Base-by-base conservation (phyloP, 139 green algal species). In the Chlorokybus atmophyticus region DNA sequence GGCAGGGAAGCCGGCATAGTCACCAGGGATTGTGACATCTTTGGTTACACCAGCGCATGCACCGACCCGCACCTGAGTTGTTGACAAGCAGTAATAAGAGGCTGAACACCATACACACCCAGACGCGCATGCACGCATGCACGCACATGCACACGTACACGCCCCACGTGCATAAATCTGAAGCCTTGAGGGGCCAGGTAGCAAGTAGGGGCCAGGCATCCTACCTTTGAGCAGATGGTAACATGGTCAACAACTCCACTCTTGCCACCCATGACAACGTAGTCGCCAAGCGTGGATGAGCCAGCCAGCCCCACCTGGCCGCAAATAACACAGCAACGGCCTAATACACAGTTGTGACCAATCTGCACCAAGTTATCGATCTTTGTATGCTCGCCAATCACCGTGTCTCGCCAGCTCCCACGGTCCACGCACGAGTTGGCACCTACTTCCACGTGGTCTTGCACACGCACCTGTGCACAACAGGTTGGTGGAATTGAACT, bases 261-360 rank as follows among this genome's bases (percentile, higher is more conserved):
- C 30, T 78, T 75, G 14, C 70, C 70, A 25, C 66, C 70, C 68
- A 78, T 72, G 8, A 78, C 62, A 23, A 78, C 70, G 32, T 76
- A 79, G 32, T 78, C 61, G 24, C 70, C 70, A 10, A 78, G 49
- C 65, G 59, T 66, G 29, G 42, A 32, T 1, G 68, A 79, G 24
- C 70, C 70, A 14, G 50, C 70, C 38, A 77, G 21, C 21, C 65
- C 70, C 1, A 60, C 59, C 25, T 78, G 70, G 0, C 60, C 70
- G 32, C 70, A 78, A 19, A 78, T 23, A 8, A 78, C 39, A 48
- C 70, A 78, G 57, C 49, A 50, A 19, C 29, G 19, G 5, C 70
- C 70, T 25, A 76, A 59, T n/a, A 71, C 41, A 6, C 57, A 69
- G 52, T 78, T 78, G 49, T 78, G 70, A 1, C 69, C 70, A 17